These are phyloP conservation scores for Mycena rebaudengoi DNA, from an alignment of 768 basidiomycete species.

Conservation along the genomic window DNA sequence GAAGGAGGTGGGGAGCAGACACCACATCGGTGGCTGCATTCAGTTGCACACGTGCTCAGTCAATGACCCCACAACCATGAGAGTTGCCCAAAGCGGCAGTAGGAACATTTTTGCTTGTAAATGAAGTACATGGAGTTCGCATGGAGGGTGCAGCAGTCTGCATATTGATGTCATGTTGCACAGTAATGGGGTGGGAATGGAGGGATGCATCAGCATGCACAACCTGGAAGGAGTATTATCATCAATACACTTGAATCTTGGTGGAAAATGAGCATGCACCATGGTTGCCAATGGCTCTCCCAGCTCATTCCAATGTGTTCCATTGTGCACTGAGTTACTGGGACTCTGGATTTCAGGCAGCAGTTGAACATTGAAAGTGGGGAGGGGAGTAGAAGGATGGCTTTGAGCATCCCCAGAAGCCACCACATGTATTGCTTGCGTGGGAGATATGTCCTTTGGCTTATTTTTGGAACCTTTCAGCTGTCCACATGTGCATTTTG, in stretches of 20 bases:
- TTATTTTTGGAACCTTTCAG: conserved; percentile 7
- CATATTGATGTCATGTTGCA: not conserved
- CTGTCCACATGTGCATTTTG: not conserved
- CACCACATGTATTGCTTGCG: not conserved
- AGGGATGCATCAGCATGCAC: not conserved
- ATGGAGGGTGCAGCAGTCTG: not conserved
- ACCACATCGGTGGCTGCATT: not conserved
- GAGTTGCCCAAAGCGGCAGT: not conserved
- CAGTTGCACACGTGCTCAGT: not conserved
- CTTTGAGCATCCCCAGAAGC: not conserved
- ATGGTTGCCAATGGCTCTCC: not conserved
- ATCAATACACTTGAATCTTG: not conserved
- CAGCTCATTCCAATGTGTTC: not conserved
- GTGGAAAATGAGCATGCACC: not conserved
- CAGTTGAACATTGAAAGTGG: not conserved
- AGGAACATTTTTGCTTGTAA: not conserved
- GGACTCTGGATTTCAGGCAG: not conserved
- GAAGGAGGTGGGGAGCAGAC: not conserved
- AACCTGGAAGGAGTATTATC: not conserved
- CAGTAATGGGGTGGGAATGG: not conserved
- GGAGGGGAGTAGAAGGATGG: not conserved
- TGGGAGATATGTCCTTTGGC: not conserved
- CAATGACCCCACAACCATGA: not conserved
- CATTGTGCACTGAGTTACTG: not conserved
- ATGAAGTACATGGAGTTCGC: not conserved